Percentiles rank a stretch among this genome's conserved stretches.
Conservation (phyloP, 345 rosid genomes). For the Salix purpurea region DNA sequence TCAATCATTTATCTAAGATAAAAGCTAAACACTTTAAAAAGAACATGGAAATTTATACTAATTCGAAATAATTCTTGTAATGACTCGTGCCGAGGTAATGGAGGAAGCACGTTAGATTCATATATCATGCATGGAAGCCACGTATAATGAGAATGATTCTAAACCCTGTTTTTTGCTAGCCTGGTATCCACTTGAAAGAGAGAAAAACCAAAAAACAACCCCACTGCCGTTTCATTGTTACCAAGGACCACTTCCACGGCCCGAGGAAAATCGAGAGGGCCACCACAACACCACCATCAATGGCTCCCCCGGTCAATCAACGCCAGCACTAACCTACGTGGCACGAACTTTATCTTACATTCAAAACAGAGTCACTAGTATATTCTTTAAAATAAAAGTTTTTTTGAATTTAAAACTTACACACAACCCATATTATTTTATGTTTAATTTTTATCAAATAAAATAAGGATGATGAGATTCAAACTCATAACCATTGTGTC, state of each 20-base stretch:
- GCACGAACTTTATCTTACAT: constrained; percentile 9
- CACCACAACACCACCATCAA: constrained; percentile 1
- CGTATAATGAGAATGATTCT: background rate
- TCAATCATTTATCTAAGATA: no score
- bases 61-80: background rate
- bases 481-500: no score
- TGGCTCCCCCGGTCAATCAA: background rate
- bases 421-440: no score
- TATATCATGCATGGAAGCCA: background rate
- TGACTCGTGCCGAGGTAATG: background rate
- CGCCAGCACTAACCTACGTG: background rate
- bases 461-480: no score
- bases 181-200: background rate
- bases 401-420: no score
- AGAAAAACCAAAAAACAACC: background rate
- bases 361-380: background rate
- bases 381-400: no score
- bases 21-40: no score
- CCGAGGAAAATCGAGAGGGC: constrained; percentile 25
- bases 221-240: background rate
- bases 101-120: background rate
- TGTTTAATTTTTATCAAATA: no score
- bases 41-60: background rate
- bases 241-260: constrained; percentile 33
- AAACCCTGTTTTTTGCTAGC: background rate